These are phyloP conservation scores for Thamnidium elegans DNA, from an alignment of 192 early-diverging fungal genomes.

Conservation along the genomic window DNA sequence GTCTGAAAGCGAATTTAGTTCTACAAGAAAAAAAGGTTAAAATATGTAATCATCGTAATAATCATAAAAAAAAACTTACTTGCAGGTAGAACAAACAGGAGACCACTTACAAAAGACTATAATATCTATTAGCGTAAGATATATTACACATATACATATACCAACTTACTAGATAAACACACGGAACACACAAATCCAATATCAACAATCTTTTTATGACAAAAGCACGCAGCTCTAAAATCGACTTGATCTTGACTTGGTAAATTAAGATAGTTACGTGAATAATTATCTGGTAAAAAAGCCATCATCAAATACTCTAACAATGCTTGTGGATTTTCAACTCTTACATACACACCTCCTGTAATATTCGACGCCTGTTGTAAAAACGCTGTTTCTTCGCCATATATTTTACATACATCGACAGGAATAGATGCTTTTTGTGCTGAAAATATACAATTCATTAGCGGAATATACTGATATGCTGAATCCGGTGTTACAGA, in stretches of 20 bases:
- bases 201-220: slow-evolving; percentile 90
- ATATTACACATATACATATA: background rate
- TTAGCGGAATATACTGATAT: slow-evolving; percentile 90
- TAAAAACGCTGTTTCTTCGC: slow-evolving; percentile 80
- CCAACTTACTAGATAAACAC: slow-evolving; percentile 86
- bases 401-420: slow-evolving; percentile 85
- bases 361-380: slow-evolving; percentile 92
- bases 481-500: slow-evolving; percentile 87
- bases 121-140: background rate
- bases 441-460: slow-evolving; percentile 98
- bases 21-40: slow-evolving; percentile 31
- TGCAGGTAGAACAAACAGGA: slow-evolving; percentile 77
- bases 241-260: slow-evolving; percentile 82
- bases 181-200: slow-evolving; percentile 98
- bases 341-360: slow-evolving; percentile 77
- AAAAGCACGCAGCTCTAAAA: slow-evolving; percentile 95
- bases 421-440: slow-evolving; percentile 87
- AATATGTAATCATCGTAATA: background rate
- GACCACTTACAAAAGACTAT: slow-evolving; percentile 67
- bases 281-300: slow-evolving; percentile 78
- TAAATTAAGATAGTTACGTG: slow-evolving; percentile 67
- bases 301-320: slow-evolving; percentile 83
- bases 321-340: slow-evolving; percentile 66
- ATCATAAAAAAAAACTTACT: slow-evolving; percentile 32
- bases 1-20: slow-evolving; percentile 68